phyloP scores from a whole-genome alignment of 2,329 filamentous ascomycete genomes.

The Didymella exigua region DNA sequence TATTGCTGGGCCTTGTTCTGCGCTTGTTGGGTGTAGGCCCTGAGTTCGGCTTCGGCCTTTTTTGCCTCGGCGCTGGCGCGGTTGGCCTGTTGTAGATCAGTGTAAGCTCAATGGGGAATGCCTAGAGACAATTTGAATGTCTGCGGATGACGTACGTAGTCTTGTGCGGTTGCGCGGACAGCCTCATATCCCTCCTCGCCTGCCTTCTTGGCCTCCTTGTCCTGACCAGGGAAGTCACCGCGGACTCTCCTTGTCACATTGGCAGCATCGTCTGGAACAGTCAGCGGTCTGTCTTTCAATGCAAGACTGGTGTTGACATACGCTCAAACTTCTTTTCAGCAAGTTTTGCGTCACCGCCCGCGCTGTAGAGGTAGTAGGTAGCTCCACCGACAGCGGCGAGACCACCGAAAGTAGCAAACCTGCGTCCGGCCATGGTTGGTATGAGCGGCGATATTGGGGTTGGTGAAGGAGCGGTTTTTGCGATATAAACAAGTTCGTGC shows the following conservation, averaged over 20 bases:
- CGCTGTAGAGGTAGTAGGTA: slow-evolving; percentile 88
- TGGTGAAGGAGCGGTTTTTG: slow-evolving; percentile 6
- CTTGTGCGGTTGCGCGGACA: slow-evolving; percentile 54
- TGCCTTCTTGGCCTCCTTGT: slow-evolving; percentile 68
- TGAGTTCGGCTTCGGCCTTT: slow-evolving; percentile 64
- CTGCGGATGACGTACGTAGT: slow-evolving; percentile 33
- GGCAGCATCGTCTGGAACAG: slow-evolving; percentile 72
- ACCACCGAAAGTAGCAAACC: slow-evolving; percentile 37
- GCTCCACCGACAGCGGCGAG: slow-evolving; percentile 62
- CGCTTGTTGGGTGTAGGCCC: slow-evolving; percentile 59
- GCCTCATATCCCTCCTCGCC: slow-evolving; percentile 58
- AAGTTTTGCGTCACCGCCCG: slow-evolving; percentile 78
- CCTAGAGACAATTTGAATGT: neutral
- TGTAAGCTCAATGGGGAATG: neutral
- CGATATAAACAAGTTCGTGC: slow-evolving; percentile 11
- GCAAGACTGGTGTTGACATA: slow-evolving; percentile 53
- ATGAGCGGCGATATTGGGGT: slow-evolving; percentile 7
- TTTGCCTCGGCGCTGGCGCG: slow-evolving; percentile 57
- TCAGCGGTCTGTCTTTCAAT: slow-evolving; percentile 15
- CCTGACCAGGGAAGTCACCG: slow-evolving; percentile 66
- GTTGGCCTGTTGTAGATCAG: slow-evolving; percentile 43
- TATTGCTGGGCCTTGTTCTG: slow-evolving; percentile 64
- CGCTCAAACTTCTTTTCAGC: slow-evolving; percentile 89
- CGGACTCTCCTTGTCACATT: slow-evolving; percentile 70
- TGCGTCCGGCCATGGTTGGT: slow-evolving; percentile 37